Evolutionary conservation across 352 stramenopile species (phyloP).

Genomic region (Globisporangium perplexum): DNA sequence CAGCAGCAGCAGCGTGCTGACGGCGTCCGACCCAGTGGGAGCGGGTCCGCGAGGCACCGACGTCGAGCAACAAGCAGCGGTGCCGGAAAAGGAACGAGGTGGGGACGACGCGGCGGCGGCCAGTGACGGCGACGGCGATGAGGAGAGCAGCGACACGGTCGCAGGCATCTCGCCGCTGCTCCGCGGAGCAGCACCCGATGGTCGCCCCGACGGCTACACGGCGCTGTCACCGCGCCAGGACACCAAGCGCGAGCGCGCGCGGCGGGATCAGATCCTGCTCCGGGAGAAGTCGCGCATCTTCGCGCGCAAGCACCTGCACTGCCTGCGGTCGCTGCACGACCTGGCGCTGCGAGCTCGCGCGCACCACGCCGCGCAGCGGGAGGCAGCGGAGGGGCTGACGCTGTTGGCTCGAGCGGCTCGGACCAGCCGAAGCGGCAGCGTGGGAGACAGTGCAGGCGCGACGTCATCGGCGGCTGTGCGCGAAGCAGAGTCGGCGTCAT

Average conservation of each 20-base stretch:
- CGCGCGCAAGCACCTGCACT: slow-evolving; percentile 16
- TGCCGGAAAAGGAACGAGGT: not conserved
- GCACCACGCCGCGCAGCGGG: slow-evolving; percentile 8
- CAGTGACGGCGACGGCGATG: not conserved
- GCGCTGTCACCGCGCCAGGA: slow-evolving; percentile 1
- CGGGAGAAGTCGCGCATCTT: slow-evolving; percentile 12
- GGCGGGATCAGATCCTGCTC: slow-evolving; percentile 5
- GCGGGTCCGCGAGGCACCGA: slow-evolving; percentile 2
- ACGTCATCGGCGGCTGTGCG: no score
- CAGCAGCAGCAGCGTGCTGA: not conserved
- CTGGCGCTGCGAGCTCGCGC: slow-evolving; percentile 4
- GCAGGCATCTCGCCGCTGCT: not conserved
- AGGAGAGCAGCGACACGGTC: not conserved
- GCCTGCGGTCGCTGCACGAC: slow-evolving; percentile 3
- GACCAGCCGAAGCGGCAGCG: not conserved
- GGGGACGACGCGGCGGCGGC: not conserved
- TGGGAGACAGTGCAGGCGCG: no score
- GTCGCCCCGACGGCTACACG: not conserved
- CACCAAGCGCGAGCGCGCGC: slow-evolving; percentile 5
- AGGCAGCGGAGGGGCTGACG: not conserved
- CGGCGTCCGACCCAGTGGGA: not conserved
- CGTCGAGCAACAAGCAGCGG: slow-evolving; percentile 2
- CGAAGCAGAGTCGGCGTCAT: not conserved
- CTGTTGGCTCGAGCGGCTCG: not conserved
- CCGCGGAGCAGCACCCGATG: not conserved